Conservation (phyloP, 495 filamentous ascomycete genomes). For the Podospora appendiculata region DNA sequence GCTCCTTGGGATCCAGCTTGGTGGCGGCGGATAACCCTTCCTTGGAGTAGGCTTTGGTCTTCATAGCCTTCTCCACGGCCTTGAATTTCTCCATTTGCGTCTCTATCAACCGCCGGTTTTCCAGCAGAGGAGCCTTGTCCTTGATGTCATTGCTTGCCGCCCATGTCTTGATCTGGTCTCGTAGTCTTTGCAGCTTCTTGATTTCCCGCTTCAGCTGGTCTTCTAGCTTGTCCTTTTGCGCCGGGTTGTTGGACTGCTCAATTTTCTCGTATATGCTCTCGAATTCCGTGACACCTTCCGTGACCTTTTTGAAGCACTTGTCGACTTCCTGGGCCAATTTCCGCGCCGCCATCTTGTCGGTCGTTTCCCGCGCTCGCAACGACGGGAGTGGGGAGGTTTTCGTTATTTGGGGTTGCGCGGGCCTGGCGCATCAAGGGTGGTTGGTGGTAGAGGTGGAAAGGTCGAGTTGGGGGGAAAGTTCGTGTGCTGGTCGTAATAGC, state of each 20-base stretch:
- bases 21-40: constrained; percentile 85
- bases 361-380: not conserved
- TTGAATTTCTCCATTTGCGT: constrained; percentile 99
- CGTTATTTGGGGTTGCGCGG: too few relatives aligned
- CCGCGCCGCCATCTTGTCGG: constrained; percentile 71
- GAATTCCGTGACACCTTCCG: constrained; percentile 86
- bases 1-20: constrained; percentile 90
- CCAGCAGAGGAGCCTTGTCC: constrained; percentile 89
- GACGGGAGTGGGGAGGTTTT: too few relatives aligned
- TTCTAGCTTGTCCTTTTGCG: constrained; percentile 96
- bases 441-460: too few relatives aligned
- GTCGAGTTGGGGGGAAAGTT: too few relatives aligned
- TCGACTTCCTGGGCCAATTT: constrained; percentile 97
- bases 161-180: constrained; percentile 99
- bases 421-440: too few relatives aligned
- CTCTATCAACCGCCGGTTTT: constrained; percentile 92
- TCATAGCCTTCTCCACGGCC: constrained; percentile 99
- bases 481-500: too few relatives aligned
- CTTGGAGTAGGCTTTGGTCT: constrained; percentile 99
- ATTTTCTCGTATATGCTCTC: constrained; percentile 96
- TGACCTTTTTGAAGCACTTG: constrained; percentile 96
- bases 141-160: constrained; percentile 96
- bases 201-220: constrained; percentile 97
- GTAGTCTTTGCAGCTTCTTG: constrained; percentile 96
- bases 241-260: constrained; percentile 75